A percentile compares a stretch with the other conserved stretches of the same genome.
These are phyloP conservation scores for Candida nanaspora DNA, from an alignment of 805 yeast species.

Conservation along the genomic window DNA sequence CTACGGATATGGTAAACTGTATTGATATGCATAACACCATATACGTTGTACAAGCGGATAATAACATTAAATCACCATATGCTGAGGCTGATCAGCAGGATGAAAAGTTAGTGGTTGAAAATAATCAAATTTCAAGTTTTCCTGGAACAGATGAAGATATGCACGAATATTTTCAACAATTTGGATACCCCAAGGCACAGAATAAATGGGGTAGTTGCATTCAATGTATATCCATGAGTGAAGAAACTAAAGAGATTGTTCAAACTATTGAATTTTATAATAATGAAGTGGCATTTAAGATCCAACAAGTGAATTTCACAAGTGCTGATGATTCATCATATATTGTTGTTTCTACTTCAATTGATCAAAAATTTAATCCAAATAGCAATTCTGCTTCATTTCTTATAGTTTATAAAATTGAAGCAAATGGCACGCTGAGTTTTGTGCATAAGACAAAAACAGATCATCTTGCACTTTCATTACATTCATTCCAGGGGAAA, in stretches of 20 bases:
- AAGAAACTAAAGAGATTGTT: constrained; percentile 23
- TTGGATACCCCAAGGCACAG: constrained; percentile 30
- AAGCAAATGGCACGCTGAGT: constrained; percentile 26
- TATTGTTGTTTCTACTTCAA: constrained; percentile 40
- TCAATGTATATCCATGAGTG: constrained; percentile 34
- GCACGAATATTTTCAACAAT: constrained; percentile 33
- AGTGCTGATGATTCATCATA: constrained; percentile 20
- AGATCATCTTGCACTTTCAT: constrained; percentile 37
- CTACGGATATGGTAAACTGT: constrained; percentile 33
- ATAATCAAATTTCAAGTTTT: constrained; percentile 11
- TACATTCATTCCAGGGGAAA: constrained; percentile 51
- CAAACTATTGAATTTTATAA: constrained; percentile 38
- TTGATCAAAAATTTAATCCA: constrained; percentile 25
- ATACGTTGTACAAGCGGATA: constrained; percentile 42
- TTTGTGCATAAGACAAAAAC: constrained; percentile 56
- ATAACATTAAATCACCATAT: constrained; percentile 27
- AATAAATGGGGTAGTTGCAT: constrained; percentile 46
- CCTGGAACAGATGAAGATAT: constrained; percentile 18
- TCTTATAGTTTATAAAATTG: constrained; percentile 31
- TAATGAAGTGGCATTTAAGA: constrained; percentile 35
- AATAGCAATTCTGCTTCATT: constrained; percentile 16
- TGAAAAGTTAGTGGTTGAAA: neutral
- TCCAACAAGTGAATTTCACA: constrained; percentile 25
- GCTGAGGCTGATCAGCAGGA: constrained; percentile 7
- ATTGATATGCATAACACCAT: constrained; percentile 17